phyloP scores from a whole-genome alignment of 208 protist species.

The Wallacemonas sp. region DNA sequence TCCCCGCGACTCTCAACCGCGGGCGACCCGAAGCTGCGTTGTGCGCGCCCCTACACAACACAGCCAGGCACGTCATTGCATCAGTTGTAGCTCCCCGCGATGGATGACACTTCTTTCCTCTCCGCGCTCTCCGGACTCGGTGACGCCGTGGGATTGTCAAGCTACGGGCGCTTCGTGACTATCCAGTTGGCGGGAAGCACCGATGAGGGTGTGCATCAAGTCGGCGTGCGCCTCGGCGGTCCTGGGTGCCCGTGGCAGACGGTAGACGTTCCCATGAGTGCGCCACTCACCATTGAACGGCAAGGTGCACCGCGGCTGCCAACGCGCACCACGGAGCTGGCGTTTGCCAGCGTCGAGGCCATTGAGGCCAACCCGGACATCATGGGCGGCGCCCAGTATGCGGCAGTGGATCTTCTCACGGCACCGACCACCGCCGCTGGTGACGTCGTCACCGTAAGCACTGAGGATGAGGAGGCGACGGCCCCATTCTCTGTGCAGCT shows the following conservation, averaged over 20 bases:
- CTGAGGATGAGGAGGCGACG: constrained; percentile 1
- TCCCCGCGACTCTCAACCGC: no score
- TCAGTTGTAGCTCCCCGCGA: not conserved
- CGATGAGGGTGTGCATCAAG: constrained; percentile 8
- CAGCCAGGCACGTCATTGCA: no score
- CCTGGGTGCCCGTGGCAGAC: constrained; percentile 42
- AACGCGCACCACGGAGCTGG: constrained; percentile 33
- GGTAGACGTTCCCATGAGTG: constrained; percentile 38
- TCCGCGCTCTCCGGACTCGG: constrained; percentile 38
- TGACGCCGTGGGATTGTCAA: constrained; percentile 22
- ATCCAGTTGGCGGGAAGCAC: constrained; percentile 24
- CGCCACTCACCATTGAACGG: constrained; percentile 26
- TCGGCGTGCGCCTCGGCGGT: constrained; percentile 58
- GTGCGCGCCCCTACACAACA: no score
- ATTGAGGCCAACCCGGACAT: constrained; percentile 4
- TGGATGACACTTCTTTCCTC: constrained; percentile 38
- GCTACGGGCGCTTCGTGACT: constrained; percentile 34
- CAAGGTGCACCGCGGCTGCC: constrained; percentile 3
- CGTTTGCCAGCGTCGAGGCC: constrained; percentile 20
- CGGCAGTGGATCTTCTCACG: not conserved
- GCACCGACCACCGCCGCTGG: constrained; percentile 5
- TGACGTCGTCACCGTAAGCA: not conserved
- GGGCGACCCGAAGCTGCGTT: no score
- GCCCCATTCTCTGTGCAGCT: constrained; percentile 20
- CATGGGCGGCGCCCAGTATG: not conserved